Base-by-base conservation (phyloP, 441 rosid species). In the Gossypium gossypioides region DNA sequence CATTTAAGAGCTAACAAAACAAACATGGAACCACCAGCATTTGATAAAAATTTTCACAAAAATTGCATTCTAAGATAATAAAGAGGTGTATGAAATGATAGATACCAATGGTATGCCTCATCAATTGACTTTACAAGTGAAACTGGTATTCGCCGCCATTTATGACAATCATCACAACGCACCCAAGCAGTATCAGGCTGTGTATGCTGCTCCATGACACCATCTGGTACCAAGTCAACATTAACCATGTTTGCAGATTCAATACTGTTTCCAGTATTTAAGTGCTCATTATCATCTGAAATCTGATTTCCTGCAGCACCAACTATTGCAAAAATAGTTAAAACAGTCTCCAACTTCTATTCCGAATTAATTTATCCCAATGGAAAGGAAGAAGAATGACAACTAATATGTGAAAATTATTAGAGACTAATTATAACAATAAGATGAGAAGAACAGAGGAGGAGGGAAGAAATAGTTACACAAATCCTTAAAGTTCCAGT, bases 71-170 rank as follows among this genome's bases (percentile, higher is more conserved):
- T 25, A 37, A 56, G 65, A 78, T 56, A 42, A 71, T 34, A 46
- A 55, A 62, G 2, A 68, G 55, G 63, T 66, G 66, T 56, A 72
- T 54, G 75, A 74, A 80, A 80, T 21, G 18, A 52, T 54, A 72
- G 68, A n/a, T 95, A 95, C 99, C 99, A 95, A 70, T 82, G 81
- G 78, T 92, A 87, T 81, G 89, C 80, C 71, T 86, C 91, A 75
- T 86, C 91, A 73, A 95, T 87, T 48, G 85, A 79, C 72, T 79
- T 86, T 25, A 86, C 95, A 73, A 91, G 87, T 67, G 84, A 75
- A 80, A 88, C 89, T 48, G 93, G 88, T 77, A 95, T 92, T 40
- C 96, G 92, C 81, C 99, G 86, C 99, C 99, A 95, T 85, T 95
- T 89, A 65, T 79, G 81, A 79, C 98, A 92, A 77, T 86, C 95